Conservation (phyloP, 345 rosid species). For the Isatis tinctoria region DNA sequence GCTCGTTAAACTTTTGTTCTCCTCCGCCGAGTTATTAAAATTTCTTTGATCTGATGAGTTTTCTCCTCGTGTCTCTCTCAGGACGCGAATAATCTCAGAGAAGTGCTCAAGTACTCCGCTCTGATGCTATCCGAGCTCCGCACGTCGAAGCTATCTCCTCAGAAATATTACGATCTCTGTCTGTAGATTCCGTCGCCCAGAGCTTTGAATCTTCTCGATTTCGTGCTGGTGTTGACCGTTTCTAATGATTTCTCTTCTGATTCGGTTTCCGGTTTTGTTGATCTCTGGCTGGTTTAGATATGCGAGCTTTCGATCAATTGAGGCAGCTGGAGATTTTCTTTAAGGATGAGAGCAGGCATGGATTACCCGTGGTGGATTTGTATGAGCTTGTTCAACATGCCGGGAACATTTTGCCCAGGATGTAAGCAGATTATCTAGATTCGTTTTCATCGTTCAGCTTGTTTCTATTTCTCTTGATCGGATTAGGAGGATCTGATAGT, state of each 20-base stretch:
- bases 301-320: slow-evolving; percentile 86
- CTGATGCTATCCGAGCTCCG: slow-evolving; percentile 92
- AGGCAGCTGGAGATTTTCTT: slow-evolving; percentile 85
- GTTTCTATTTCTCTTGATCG: neutral
- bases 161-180: slow-evolving; percentile 88
- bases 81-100: slow-evolving; percentile 87
- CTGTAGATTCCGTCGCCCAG: slow-evolving; percentile 38
- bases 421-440: slow-evolving; percentile 43
- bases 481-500: slow-evolving; percentile 8
- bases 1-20: neutral
- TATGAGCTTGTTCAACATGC: slow-evolving; percentile 97
- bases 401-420: slow-evolving; percentile 83
- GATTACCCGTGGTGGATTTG: slow-evolving; percentile 67
- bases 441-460: neutral
- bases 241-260: slow-evolving; percentile 2
- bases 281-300: slow-evolving; percentile 40
- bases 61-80: slow-evolving; percentile 17
- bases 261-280: neutral
- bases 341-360: slow-evolving; percentile 74
- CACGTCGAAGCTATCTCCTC: slow-evolving; percentile 90
- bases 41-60: slow-evolving; percentile 6
- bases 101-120: slow-evolving; percentile 83
- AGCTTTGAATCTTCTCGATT: slow-evolving; percentile 19
- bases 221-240: slow-evolving; percentile 6
- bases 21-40: neutral